Evolutionary conservation across 257 asterid species (phyloP).

Genomic region (Leptodermis oblonga): DNA sequence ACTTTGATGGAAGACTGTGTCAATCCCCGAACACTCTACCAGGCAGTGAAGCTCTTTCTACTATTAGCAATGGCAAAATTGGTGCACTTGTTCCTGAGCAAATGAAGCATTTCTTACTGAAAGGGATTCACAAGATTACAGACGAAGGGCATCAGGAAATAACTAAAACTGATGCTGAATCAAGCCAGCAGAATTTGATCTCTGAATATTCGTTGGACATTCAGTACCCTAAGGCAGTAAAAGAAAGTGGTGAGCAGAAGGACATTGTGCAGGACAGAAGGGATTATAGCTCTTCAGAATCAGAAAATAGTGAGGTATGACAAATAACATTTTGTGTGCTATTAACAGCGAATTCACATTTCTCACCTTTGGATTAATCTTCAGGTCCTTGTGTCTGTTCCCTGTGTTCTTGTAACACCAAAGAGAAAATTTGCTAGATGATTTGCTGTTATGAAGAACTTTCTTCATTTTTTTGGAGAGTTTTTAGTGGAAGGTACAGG

Average conservation of each 20-base stretch:
- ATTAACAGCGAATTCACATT: background rate
- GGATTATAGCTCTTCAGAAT: conserved; percentile 46
- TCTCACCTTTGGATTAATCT: conserved; percentile 29
- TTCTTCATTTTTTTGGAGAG: conserved; percentile 76
- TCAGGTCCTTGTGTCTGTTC: conserved; percentile 78
- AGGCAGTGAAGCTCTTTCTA: conserved; percentile 37
- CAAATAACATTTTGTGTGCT: conserved; percentile 16
- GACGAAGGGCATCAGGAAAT: conserved; percentile 70
- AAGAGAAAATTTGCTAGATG: conserved; percentile 93
- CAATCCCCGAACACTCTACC: conserved; percentile 47
- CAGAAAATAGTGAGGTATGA: conserved; percentile 76
- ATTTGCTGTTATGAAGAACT: conserved; percentile 63
- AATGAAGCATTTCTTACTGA: conserved; percentile 67
- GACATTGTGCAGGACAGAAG: conserved; percentile 55
- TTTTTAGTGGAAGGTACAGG: conserved; percentile 91
- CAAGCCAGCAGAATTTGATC: conserved; percentile 41
- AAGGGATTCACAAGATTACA: conserved; percentile 70
- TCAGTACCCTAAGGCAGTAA: conserved; percentile 37
- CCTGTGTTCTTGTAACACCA: conserved; percentile 86
- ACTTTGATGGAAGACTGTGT: conserved; percentile 82
- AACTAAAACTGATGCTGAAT: conserved; percentile 52
- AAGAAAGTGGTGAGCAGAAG: conserved; percentile 51
- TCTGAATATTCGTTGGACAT: conserved; percentile 41
- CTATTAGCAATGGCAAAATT: conserved; percentile 46
- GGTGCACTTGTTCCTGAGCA: conserved; percentile 66